Evolutionary conservation across 2,329 filamentous ascomycete genomes (phyloP).

Genomic region (Fusarium chaquense): DNA sequence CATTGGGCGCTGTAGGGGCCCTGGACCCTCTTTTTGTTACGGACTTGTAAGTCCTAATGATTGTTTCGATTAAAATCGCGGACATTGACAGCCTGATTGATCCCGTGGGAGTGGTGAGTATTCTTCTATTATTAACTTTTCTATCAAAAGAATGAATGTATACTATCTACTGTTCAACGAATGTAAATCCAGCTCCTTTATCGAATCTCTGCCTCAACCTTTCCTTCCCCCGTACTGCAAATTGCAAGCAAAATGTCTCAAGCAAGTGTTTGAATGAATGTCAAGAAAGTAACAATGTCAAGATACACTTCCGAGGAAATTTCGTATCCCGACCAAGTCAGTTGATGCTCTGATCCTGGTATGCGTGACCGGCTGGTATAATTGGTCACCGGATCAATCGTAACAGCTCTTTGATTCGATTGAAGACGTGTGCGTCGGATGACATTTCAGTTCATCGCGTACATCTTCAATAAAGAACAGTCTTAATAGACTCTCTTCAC

Average conservation of each 20-base stretch:
- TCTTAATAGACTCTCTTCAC: constrained; percentile 35
- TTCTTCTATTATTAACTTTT: neutral
- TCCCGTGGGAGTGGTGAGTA: constrained; percentile 23
- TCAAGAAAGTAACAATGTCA: neutral
- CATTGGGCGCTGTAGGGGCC: constrained; percentile 31
- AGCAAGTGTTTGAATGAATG: neutral
- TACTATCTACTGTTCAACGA: neutral
- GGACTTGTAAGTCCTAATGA: constrained; percentile 39
- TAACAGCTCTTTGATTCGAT: neutral
- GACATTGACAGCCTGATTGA: constrained; percentile 32
- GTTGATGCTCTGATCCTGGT: constrained; percentile 18
- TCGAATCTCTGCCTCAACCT: neutral
- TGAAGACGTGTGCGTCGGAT: neutral
- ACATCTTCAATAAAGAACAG: constrained; percentile 2
- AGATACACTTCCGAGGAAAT: constrained; percentile 15
- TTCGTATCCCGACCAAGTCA: constrained; percentile 8
- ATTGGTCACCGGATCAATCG: constrained; percentile 26
- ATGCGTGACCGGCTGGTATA: constrained; percentile 13
- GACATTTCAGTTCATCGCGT: constrained; percentile 23
- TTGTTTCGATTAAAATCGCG: constrained; percentile 28
- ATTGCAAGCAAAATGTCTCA: neutral
- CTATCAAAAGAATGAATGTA: neutral
- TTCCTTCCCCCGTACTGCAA: neutral
- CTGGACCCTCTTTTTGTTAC: constrained; percentile 23
- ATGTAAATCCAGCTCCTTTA: neutral